Percentiles rank a stretch among this genome's conserved stretches.
phyloP scores from a whole-genome alignment of 345 rosid species.

The Eucalyptus curtisii region DNA sequence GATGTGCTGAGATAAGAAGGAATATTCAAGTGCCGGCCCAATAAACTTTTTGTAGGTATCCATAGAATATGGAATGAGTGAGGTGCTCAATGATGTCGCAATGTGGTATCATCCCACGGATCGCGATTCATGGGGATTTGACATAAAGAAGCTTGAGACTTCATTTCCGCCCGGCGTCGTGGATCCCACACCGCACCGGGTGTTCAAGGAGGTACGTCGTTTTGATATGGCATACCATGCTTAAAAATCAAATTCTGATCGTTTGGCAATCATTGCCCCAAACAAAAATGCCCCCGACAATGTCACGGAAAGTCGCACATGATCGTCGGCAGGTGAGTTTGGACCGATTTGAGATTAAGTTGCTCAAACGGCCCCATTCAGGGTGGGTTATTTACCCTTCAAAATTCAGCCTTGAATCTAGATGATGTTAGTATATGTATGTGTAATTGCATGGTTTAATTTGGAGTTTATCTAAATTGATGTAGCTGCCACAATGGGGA shows the following conservation, averaged over 20 bases:
- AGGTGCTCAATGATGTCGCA: constrained; percentile 54
- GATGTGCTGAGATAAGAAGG: not conserved
- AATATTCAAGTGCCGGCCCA: not conserved
- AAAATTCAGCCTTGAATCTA: not conserved
- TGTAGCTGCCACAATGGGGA: constrained; percentile 68
- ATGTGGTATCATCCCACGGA: constrained; percentile 40
- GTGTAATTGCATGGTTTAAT: not conserved
- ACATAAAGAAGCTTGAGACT: constrained; percentile 38
- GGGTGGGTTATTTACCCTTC: not conserved
- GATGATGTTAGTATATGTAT: not conserved
- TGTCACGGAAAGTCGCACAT: not conserved
- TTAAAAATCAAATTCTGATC: not conserved
- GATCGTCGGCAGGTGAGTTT: not conserved
- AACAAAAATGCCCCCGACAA: not conserved
- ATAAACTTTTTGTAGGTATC: constrained; percentile 26
- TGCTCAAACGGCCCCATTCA: not conserved
- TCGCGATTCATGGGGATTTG: constrained; percentile 31
- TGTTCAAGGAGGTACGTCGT: not conserved
- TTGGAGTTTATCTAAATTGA: not conserved
- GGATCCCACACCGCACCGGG: not conserved
- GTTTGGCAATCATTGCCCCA: not conserved
- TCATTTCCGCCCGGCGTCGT: constrained; percentile 48
- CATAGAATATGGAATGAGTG: constrained; percentile 74
- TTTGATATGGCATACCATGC: not conserved
- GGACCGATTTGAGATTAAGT: not conserved